Base-by-base conservation (phyloP, 2,329 filamentous ascomycete genomes). In the Elsinoe batatas region DNA sequence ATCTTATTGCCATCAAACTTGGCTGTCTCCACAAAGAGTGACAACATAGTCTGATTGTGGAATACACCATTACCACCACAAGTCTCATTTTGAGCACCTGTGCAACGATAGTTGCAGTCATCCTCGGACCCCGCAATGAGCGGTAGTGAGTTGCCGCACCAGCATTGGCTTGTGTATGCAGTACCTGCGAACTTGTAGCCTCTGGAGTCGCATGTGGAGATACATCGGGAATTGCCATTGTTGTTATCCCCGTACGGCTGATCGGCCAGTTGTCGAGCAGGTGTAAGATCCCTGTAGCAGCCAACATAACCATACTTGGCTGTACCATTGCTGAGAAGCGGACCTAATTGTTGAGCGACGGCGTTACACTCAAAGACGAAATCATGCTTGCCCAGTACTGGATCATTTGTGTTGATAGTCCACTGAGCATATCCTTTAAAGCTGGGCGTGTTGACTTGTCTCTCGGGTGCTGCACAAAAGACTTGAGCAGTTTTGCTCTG, bases 391-490 rank as follows among this genome's bases (percentile, higher is more conserved):
- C 73, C 76, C 51, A 77, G 72, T 1, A 63, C 64, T 0, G 75
- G 73, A 56, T 81, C 79, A 53, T 80, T 78, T 44, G 76, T 76
- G 64, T 82, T 82, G 62, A 82, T 72, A 0, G 76, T 79, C 80
- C 79, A 82, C 1, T 68, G 63, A 0, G 78, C 76, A 0, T 65
- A 68, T 2, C 75, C 75, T 3, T 67, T 69, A 58, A 77, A 80
- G 0, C 75, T 64, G n/a, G 78, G 71, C 1, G 73, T 66, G 60
- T 83, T 82, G 71, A 79, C 79, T 59, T 82, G 79, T 0, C 72
- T 70, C 63, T 80, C 80, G 7, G 57, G 57, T 0, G 76, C 77
- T 1, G 76, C 72, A 61, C 80, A 83, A 58, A 75, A 77, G 6
- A 83, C 64, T 0, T 69, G 73, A 1, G 79, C 80, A 0, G 74